phyloP scores from a whole-genome alignment of 352 stramenopile genomes.

The Pythium myriotylum region DNA sequence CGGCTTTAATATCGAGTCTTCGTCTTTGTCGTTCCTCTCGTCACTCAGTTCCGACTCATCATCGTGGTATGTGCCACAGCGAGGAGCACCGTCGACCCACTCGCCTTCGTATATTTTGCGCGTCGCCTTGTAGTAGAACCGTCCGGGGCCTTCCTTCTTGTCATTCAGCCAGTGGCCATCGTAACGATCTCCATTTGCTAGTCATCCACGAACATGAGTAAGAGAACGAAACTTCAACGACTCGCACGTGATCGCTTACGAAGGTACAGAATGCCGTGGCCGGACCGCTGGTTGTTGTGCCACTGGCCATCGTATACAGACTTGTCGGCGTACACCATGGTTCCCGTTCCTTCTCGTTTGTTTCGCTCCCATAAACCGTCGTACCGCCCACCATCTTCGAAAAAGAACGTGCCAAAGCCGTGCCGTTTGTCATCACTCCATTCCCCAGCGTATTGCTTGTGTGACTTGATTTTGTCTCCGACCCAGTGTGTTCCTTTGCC shows the following conservation, averaged over 20 bases:
- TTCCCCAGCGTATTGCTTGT: constrained; percentile 86
- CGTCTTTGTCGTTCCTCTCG: constrained; percentile 35
- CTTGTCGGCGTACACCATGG: constrained; percentile 82
- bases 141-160: constrained; percentile 87
- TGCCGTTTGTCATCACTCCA: constrained; percentile 75
- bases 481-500: constrained; percentile 85
- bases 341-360: constrained; percentile 72
- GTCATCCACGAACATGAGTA: not conserved
- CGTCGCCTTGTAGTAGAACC: constrained; percentile 84
- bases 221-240: too few relatives aligned
- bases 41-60: constrained; percentile 14
- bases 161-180: constrained; percentile 88
- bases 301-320: constrained; percentile 90
- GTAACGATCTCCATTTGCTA: constrained; percentile 86
- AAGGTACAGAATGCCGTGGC: constrained; percentile 64
- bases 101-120: constrained; percentile 89
- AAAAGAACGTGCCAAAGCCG: constrained; percentile 82
- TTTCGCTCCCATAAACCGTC: constrained; percentile 81
- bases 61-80: constrained; percentile 77
- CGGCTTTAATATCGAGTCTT: constrained; percentile 9
- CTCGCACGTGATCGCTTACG: too few relatives aligned
- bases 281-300: constrained; percentile 70
- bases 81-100: constrained; percentile 78
- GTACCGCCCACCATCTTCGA: constrained; percentile 81
- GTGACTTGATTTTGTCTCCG: constrained; percentile 56